Conservation (phyloP, 2,329 filamentous ascomycete genomes). For the Dactylellina cionopaga region DNA sequence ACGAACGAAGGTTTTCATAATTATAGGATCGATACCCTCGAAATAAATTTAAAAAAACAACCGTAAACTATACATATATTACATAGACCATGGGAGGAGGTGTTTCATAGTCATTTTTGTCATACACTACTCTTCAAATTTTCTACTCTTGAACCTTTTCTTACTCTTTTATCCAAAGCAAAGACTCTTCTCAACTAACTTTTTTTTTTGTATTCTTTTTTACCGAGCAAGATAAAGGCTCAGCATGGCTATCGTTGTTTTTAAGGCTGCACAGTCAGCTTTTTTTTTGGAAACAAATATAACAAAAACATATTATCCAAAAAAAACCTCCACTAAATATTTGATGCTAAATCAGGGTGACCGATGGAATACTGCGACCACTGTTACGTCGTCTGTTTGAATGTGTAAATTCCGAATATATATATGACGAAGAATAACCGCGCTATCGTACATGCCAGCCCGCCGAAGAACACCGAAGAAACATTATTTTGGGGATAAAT, state of each 20-base stretch:
- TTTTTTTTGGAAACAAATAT: slow-evolving; percentile 1
- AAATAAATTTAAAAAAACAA: slow-evolving; percentile 29
- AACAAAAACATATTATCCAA: too few relatives aligned
- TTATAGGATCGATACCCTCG: slow-evolving; percentile 44
- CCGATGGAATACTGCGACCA: too few relatives aligned
- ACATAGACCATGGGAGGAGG: slow-evolving; percentile 40
- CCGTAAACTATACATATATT: too few relatives aligned
- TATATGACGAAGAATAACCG: slow-evolving; percentile 24
- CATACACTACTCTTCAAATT: background rate
- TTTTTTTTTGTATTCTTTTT: background rate
- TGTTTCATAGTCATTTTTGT: slow-evolving; percentile 34
- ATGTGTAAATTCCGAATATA: slow-evolving; percentile 20
- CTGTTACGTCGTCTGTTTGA: too few relatives aligned
- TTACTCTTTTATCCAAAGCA: background rate
- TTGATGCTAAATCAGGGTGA: too few relatives aligned
- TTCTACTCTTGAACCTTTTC: background rate
- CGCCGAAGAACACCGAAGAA: slow-evolving; percentile 41
- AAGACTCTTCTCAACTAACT: background rate
- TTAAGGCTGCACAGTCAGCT: background rate
- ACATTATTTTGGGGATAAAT: slow-evolving; percentile 31
- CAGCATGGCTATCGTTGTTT: too few relatives aligned
- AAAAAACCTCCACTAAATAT: too few relatives aligned
- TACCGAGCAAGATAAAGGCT: background rate
- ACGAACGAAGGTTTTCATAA: slow-evolving; percentile 26
- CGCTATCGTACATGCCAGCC: slow-evolving; percentile 46